Conservation (phyloP, 305 asterid genomes). For the Euphrasia arctica region DNA sequence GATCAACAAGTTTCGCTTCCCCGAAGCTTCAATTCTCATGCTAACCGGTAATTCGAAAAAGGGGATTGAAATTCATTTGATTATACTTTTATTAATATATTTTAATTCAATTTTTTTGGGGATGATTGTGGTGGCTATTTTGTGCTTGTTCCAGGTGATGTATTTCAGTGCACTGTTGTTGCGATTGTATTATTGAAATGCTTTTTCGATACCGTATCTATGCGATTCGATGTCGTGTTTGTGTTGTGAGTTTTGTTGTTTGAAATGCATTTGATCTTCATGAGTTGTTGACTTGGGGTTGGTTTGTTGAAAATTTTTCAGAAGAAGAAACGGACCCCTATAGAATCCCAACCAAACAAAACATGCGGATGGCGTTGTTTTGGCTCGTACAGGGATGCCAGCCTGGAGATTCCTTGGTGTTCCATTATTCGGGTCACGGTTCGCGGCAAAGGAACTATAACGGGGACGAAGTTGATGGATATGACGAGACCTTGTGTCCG, state of each 20-base stretch:
- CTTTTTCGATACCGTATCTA: background rate
- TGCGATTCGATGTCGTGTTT: background rate
- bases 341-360: constrained; percentile 70
- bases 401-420: constrained; percentile 85
- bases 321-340: constrained; percentile 94
- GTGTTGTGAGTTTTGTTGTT: background rate
- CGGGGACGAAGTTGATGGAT: constrained; percentile 97
- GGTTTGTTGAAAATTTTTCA: constrained; percentile 33
- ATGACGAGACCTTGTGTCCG: constrained; percentile 93
- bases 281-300: constrained; percentile 22
- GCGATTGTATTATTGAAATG: no score
- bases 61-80: background rate
- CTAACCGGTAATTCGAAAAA: constrained; percentile 62
- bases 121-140: constrained; percentile 14
- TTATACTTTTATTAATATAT: background rate
- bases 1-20: constrained; percentile 73
- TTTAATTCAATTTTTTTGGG: background rate
- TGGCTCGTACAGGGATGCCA: constrained; percentile 97
- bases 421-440: constrained; percentile 95
- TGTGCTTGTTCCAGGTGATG: constrained; percentile 18
- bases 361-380: constrained; percentile 80
- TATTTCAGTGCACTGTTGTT: constrained; percentile 6
- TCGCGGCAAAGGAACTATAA: constrained; percentile 76
- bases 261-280: constrained; percentile 9
- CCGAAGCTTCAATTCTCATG: constrained; percentile 86